Evolutionary conservation across 805 yeast genomes (phyloP).

Genomic region (Myxozyma melibiosi): DNA sequence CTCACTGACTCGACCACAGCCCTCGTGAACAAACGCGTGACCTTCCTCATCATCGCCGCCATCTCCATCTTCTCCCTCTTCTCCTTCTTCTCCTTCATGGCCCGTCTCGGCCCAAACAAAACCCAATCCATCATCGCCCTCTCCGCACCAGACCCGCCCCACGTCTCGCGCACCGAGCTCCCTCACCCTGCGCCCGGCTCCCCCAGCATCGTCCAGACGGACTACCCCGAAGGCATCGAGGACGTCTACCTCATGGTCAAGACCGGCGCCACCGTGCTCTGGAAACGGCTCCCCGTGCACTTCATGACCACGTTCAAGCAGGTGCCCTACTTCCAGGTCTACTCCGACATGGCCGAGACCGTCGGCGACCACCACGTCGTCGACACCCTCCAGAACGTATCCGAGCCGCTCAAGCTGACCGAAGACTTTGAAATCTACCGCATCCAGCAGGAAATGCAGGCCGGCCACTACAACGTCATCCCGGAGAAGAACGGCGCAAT

Average conservation of each 20-base stretch:
- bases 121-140: conserved; percentile 8
- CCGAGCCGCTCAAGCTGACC: conserved; percentile 14
- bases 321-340: conserved; percentile 41
- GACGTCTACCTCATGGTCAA: conserved; percentile 38
- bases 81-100: not conserved
- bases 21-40: conserved; percentile 11
- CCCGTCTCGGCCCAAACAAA: conserved; percentile 17
- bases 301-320: conserved; percentile 39
- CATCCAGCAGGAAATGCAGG: conserved; percentile 20
- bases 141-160: conserved; percentile 12
- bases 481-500: conserved; percentile 20
- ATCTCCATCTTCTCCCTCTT: not conserved
- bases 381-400: conserved; percentile 38
- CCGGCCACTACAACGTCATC: conserved; percentile 9
- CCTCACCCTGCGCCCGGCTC: conserved; percentile 7
- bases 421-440: conserved; percentile 37
- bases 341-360: conserved; percentile 42
- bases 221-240: conserved; percentile 26
- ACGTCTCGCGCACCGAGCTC: conserved; percentile 4
- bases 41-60: conserved; percentile 2
- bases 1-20: not conserved
- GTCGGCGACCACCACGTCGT: conserved; percentile 42
- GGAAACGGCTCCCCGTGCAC: conserved; percentile 45
- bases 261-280: conserved; percentile 43
- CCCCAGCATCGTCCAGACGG: conserved; percentile 6